Conservation (phyloP, 768 basidiomycete species). For the Royoungia palumana region DNA sequence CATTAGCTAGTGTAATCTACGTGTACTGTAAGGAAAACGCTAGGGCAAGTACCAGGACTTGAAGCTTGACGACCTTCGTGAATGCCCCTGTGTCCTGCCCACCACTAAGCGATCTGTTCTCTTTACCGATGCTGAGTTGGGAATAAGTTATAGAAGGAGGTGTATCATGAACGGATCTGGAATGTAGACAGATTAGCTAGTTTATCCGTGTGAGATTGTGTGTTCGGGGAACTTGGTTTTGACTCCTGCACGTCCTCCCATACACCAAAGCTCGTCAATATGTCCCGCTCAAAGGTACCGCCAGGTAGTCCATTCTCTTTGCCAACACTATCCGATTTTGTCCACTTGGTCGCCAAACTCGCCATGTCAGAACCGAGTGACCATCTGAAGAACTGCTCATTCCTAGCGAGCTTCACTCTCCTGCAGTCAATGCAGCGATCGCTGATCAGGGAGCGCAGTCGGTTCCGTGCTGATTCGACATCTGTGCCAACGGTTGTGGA, state of each 20-base stretch:
- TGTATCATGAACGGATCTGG: neutral
- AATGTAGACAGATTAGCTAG: neutral
- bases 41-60: too few relatives aligned
- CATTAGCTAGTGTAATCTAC: neutral
- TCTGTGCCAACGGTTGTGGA: neutral
- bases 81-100: too few relatives aligned
- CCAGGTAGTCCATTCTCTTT: neutral
- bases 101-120: too few relatives aligned
- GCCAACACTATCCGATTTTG: slow-evolving; percentile 1
- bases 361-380: slow-evolving; percentile 13
- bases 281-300: slow-evolving; percentile 7
- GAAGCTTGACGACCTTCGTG: too few relatives aligned
- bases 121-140: neutral
- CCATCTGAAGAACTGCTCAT: slow-evolving; percentile 14
- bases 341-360: slow-evolving; percentile 9
- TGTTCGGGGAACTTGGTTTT: neutral
- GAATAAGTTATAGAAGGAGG: neutral
- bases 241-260: slow-evolving; percentile 8
- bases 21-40: too few relatives aligned
- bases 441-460: slow-evolving; percentile 16
- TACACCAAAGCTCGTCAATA: slow-evolving; percentile 19
- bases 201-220: neutral
- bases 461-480: neutral
- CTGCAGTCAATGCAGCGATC: slow-evolving; percentile 22
- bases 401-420: slow-evolving; percentile 3